These are phyloP conservation scores for Codiaeum variegatum DNA, from an alignment of 441 rosid genomes.

Conservation along the genomic window DNA sequence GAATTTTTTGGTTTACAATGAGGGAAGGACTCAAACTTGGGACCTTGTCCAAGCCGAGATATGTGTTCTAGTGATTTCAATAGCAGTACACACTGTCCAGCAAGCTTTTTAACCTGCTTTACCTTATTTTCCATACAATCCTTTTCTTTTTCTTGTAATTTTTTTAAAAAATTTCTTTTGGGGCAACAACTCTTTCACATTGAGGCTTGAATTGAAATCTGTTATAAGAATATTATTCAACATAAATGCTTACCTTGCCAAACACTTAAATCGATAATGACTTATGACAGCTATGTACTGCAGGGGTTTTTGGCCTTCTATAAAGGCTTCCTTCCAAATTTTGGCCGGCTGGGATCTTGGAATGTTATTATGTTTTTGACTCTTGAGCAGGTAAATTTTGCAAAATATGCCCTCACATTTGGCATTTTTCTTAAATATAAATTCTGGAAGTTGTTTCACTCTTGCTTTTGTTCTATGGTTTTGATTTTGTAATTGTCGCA, in stretches of 20 bases:
- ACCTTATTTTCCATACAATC: neutral
- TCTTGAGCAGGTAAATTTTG: slow-evolving; percentile 76
- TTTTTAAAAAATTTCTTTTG: neutral
- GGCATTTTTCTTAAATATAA: neutral
- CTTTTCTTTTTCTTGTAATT: neutral
- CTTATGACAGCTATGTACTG: slow-evolving; percentile 16
- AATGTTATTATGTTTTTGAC: slow-evolving; percentile 95
- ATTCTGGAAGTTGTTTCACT: neutral
- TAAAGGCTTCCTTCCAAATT: slow-evolving; percentile 90
- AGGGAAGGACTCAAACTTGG: too few species aligned
- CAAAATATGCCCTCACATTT: neutral
- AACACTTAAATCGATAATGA: neutral
- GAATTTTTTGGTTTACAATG: neutral
- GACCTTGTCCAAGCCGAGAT: too few species aligned
- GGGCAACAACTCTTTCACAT: neutral
- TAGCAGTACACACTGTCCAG: neutral
- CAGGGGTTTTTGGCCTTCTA: slow-evolving; percentile 89
- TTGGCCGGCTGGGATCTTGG: slow-evolving; percentile 94
- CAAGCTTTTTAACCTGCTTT: slow-evolving; percentile 8
- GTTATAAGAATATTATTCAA: slow-evolving; percentile 7
- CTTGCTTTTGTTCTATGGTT: neutral
- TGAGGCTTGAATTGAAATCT: neutral
- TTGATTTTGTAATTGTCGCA: neutral
- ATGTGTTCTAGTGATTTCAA: neutral
- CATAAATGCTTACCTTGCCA: neutral